phyloP scores from a whole-genome alignment of 2,329 filamentous ascomycete genomes.

The Cercospora janseana region DNA sequence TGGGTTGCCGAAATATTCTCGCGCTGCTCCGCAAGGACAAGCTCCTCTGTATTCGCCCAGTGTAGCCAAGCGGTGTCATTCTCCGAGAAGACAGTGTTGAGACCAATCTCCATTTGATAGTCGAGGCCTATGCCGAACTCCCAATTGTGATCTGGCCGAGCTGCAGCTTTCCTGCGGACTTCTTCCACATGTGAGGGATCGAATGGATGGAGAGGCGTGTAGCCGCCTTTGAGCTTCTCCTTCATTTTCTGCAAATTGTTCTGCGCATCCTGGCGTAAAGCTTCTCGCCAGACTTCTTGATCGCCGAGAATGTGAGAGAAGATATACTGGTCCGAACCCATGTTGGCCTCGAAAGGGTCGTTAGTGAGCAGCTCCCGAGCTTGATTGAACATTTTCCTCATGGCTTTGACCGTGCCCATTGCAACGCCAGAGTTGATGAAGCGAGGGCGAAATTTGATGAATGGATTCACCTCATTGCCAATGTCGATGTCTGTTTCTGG shows the following conservation, averaged over 20 bases:
- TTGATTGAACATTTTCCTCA: constrained; percentile 32
- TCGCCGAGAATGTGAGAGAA: constrained; percentile 35
- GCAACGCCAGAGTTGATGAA: constrained; percentile 37
- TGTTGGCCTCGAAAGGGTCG: constrained; percentile 24
- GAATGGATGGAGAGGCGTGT: constrained; percentile 18
- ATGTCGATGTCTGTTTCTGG: constrained; percentile 50
- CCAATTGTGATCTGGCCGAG: constrained; percentile 44
- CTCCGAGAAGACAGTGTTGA: constrained; percentile 31
- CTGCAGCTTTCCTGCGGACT: constrained; percentile 28
- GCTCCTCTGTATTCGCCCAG: constrained; percentile 21
- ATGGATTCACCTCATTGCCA: constrained; percentile 37
- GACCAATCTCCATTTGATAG: constrained; percentile 30
- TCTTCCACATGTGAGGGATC: constrained; percentile 25
- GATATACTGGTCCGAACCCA: constrained; percentile 41
- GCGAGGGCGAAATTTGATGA: constrained; percentile 44
- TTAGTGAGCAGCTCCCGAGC: constrained; percentile 35
- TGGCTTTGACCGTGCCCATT: constrained; percentile 30
- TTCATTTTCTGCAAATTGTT: constrained; percentile 12
- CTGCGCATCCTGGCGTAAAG: constrained; percentile 41
- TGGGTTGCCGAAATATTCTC: constrained; percentile 12
- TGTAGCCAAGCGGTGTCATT: constrained; percentile 31
- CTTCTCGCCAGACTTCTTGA: constrained; percentile 35
- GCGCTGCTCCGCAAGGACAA: constrained; percentile 19
- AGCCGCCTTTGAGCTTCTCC: constrained; percentile 16
- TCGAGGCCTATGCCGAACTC: constrained; percentile 37